Percentiles rank a stretch among this genome's conserved stretches.
Evolutionary conservation across 805 yeast genomes (phyloP).

Genomic region (Yarrowia phangngaensis): DNA sequence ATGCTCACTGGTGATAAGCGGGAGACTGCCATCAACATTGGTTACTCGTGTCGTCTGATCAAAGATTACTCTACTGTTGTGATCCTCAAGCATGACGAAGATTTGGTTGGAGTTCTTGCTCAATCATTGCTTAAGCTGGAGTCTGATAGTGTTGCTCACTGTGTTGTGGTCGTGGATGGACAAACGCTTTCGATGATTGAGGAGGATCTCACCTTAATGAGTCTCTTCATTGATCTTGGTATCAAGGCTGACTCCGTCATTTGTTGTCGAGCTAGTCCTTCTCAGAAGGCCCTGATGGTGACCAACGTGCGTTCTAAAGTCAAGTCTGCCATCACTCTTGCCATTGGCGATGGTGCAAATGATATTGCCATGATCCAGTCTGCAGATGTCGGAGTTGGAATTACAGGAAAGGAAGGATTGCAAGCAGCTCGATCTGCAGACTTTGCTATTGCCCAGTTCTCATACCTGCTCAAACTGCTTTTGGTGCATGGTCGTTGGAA

Average conservation of each 20-base stretch:
- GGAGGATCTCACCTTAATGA: conserved; percentile 62
- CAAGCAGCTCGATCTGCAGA: conserved; percentile 96
- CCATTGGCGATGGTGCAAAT: conserved; percentile 98
- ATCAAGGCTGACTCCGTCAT: conserved; percentile 85
- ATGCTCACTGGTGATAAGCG: conserved; percentile 98
- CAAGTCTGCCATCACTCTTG: conserved; percentile 73
- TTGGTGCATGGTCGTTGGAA: conserved; percentile 96
- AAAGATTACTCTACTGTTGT: conserved; percentile 90
- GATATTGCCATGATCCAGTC: conserved; percentile 99
- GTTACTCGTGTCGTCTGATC: conserved; percentile 87
- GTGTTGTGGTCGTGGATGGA: conserved; percentile 95
- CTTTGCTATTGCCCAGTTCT: conserved; percentile 90
- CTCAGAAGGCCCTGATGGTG: conserved; percentile 92
- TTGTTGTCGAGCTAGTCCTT: conserved; percentile 94
- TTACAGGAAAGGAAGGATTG: conserved; percentile 93
- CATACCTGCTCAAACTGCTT: conserved; percentile 73
- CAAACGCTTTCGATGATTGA: conserved; percentile 72
- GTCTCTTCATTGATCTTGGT: conserved; percentile 79
- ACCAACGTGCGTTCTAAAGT: conserved; percentile 67
- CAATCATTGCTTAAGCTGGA: conserved; percentile 72
- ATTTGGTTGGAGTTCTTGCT: conserved; percentile 61
- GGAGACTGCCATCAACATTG: conserved; percentile 96
- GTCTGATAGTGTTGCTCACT: conserved; percentile 78
- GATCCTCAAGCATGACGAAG: conserved; percentile 50
- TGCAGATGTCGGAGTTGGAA: conserved; percentile 97